Evolutionary conservation across 2,329 filamentous ascomycete genomes (phyloP), one percentile per base, ranked within the genome.

Genomic region (Exophiala lecanii-corni): DNA sequence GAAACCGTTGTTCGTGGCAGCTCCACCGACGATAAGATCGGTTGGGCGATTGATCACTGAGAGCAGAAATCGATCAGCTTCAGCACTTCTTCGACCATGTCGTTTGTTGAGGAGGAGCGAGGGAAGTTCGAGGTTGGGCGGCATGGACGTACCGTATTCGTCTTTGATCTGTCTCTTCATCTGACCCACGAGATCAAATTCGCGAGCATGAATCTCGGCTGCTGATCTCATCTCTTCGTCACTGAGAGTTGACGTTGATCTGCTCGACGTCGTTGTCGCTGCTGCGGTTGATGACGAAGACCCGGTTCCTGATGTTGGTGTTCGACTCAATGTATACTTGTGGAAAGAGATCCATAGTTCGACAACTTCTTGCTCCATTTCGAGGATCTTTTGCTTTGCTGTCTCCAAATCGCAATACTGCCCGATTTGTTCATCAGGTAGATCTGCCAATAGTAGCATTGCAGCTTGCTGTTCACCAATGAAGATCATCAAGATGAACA

Each of bases 341-440:
- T 54, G 51, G 28, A 54, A 51, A 7, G 37, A 38, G n/a, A 51
- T 31, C 16, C 51, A 34, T 15, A 49, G 49, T 12, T 47, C 49
- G 17, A 36, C 20, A 5, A 54, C 36, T 10, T 32, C 32, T 12
- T 49, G 36, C 26, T 54, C 51, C 39, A 54, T 49, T 13, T 47
- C 41, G 10, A 35, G 30, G n/a, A 54, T 50, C 26, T 39, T 35
- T 37, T 21, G n/a, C 25, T 23, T 47, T 18, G 12, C 36, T 40
- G 20, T 45, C 26, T 18, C 32, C 35, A 12, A 12, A 13, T 12
- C 15, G 30, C 42, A 45, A 5, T 30, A 18, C 31, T 23, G 28
- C 9, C 34, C 45, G 2, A 21, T 28, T 30, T 48, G 45, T 16
- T n/a, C 17, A 3, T 35, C 17, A 6, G 38, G 35, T 4, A 33